Base-by-base conservation (phyloP, 306 rosid genomes). In the Prunus mume region DNA sequence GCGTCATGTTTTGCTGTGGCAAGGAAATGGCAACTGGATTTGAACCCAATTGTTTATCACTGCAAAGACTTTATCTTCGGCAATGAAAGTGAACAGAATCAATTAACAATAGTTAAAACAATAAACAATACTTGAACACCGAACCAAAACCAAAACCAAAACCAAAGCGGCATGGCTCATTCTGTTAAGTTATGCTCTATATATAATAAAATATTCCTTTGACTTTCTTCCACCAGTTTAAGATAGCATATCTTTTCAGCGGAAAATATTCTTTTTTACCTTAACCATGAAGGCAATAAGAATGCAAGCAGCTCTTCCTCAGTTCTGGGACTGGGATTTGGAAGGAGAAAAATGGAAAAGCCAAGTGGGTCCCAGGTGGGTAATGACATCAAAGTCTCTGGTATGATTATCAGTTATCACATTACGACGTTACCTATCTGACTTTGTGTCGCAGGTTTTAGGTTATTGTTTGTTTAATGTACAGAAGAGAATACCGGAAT, bases 1-100 rank as follows among this genome's bases (percentile, higher is more conserved):
- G 87, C 79, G 86, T 81, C 88, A 86, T 68, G 72, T 17, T 45
- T 71, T 69, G 19, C 58, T 17, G 47, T 12, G 70, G 83, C 84
- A 80, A 80, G 85, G 34, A 76, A 62, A 78, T 60, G 80, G 75
- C 46, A 32, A 24, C 47, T 68, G 55, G 68, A 58, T 47, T 24
- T 60, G 17, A 12, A 60, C 65, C 34, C 17, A 4, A 20, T 60
- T 60, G 17, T 12, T 12, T 24, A 24, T 60, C 34, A 12, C 24
- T 60, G 14, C 65, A 24, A 12, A 0, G 9, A 52, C 11, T 52
- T 25, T 38, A 6, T 38, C 43, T 38, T 38, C 5, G 43, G 43
- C 43, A 38, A 7, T 38, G 15, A 6, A 22, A 60, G 5, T 60
- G 34, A 60, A 60, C 15, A 60, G 22, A 58, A 60, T 25, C 38